Evolutionary conservation across 345 rosid genomes (phyloP).

Genomic region (Pistacia integerrima): DNA sequence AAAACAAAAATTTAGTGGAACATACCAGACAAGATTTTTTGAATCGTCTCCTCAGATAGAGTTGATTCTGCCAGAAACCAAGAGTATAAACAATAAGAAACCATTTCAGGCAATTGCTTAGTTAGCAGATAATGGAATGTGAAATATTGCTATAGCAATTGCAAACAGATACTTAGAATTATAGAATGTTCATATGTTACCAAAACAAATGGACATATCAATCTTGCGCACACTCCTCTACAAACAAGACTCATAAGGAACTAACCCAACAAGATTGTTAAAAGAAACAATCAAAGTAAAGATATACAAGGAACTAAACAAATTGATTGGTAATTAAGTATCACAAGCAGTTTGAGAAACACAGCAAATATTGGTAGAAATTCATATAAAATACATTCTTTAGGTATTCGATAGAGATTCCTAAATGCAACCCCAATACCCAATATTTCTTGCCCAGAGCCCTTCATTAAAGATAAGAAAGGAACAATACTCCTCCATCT

Average conservation of each 20-base stretch:
- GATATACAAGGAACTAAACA: neutral
- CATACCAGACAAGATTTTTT: conserved; percentile 69
- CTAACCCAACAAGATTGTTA: neutral
- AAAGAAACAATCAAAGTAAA: neutral
- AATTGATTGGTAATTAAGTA: neutral
- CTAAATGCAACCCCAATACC: no score
- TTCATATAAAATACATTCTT: neutral
- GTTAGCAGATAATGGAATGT: neutral
- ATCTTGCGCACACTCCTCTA: neutral
- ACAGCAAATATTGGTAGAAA: neutral
- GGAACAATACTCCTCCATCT: no score
- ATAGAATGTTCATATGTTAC: neutral
- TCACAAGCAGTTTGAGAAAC: neutral
- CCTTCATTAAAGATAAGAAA: no score
- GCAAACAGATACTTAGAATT: neutral
- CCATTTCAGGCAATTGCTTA: neutral
- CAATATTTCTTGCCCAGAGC: no score
- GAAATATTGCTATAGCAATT: neutral
- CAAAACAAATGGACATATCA: neutral
- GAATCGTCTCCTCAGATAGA: conserved; percentile 64
- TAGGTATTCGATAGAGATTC: no score
- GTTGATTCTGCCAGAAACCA: conserved; percentile 37
- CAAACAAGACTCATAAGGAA: neutral
- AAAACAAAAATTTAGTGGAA: neutral
- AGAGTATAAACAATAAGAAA: conserved; percentile 9